Base-by-base conservation (phyloP, 768 basidiomycete genomes). In the Suillus hirtellus region DNA sequence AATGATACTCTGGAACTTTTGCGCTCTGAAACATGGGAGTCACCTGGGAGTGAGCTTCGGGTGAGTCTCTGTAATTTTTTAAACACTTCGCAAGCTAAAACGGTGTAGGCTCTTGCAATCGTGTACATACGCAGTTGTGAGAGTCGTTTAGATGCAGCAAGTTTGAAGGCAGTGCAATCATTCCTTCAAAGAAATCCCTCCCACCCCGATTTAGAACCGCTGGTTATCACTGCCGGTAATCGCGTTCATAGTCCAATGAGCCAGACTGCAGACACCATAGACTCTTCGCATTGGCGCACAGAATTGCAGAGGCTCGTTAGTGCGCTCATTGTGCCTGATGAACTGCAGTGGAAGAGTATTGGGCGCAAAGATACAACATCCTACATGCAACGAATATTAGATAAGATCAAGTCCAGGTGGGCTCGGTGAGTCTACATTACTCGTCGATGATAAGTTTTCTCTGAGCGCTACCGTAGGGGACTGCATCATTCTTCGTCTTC, bases 21-120 rank as follows among this genome's bases (percentile, higher is more conserved):
- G 35, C 74, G 76, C 49, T 72, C 66, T 44, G 80, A 82, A 65
- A 68, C 72, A 46, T 79, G 80, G 76, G 76, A 74, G 10, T 76
- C 77, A 7, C 64, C 64, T 27, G 74, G 72, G 24, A 66, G 67
- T 37, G 69, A 75, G 35, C 68, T 72, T 59, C 67, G 71, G 56
- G 80, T 81, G 71, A 37, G 76, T 73, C 1, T 6, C 10, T 12
- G 10, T 42, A 7, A 12, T 7, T 8, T 40, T 40, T 40, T 58
- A 14, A 11, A 17, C 31, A 31, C 6, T 1, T 40, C 24, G 11
- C 17, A 31, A 58, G 24, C 56, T 58, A 40, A 58, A 27, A 31
- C 19, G 7, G 24, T 10, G 21, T 24, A 73, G 61, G 66, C 55
- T 50, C 55, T 79, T 34, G 68, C 69, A 21, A 64, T 53, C 8